Conservation (phyloP, 352 stramenopile genomes). For the Thalassiosira ordinaria region DNA sequence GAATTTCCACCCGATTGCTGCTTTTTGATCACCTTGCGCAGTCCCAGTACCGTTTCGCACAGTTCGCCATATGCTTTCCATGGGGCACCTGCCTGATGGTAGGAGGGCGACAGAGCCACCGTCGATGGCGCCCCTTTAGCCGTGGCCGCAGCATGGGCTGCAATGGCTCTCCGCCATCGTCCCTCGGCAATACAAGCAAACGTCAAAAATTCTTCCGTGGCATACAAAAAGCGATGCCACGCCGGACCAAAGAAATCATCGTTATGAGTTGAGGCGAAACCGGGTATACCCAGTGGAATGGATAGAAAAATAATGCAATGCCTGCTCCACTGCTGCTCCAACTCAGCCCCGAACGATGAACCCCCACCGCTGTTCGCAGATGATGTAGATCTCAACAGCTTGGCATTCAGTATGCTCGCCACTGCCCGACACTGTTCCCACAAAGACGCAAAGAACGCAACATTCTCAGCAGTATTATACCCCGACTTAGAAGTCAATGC, state of each 20-base stretch:
- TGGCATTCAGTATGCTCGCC: constrained; percentile 74
- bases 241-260: constrained; percentile 44
- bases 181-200: constrained; percentile 30
- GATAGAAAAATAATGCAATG: constrained; percentile 61
- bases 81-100: constrained; percentile 32
- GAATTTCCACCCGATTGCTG: not conserved
- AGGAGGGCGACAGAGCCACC: constrained; percentile 6
- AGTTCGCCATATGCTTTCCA: constrained; percentile 69
- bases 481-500: constrained; percentile 17
- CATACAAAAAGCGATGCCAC: constrained; percentile 42
- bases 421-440: constrained; percentile 70
- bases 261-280: constrained; percentile 16
- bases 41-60: constrained; percentile 61
- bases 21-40: constrained; percentile 48
- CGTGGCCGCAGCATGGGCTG: not conserved
- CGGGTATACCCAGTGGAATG: constrained; percentile 17
- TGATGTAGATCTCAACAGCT: constrained; percentile 56
- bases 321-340: constrained; percentile 62
- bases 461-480: constrained; percentile 17
- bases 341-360: not conserved
- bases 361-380: not conserved
- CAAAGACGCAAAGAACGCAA: constrained; percentile 31
- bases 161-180: constrained; percentile 25
- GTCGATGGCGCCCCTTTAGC: not conserved
- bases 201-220: constrained; percentile 22